These are phyloP conservation scores for Paxillus involutus DNA, from an alignment of 768 basidiomycete species.

Conservation along the genomic window DNA sequence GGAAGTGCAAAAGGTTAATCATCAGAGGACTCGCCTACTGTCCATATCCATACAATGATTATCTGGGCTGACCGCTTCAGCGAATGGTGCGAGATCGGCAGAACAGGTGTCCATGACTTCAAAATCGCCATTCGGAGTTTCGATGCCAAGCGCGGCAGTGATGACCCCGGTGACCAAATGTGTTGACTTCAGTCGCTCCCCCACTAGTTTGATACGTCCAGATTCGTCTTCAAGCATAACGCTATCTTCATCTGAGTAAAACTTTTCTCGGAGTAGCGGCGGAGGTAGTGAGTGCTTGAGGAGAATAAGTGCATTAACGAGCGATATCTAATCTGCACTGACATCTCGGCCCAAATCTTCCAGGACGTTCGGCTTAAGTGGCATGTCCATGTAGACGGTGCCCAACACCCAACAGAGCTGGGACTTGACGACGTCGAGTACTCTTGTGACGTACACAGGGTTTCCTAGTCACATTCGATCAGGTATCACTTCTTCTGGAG, in stretches of 20 bases:
- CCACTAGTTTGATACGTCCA: constrained; percentile 87
- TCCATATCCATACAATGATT: constrained; percentile 68
- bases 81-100: constrained; percentile 70
- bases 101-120: constrained; percentile 89
- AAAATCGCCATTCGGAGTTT: constrained; percentile 88
- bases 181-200: constrained; percentile 59
- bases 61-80: constrained; percentile 20
- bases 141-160: constrained; percentile 85
- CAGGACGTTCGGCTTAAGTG: constrained; percentile 96
- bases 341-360: constrained; percentile 94
- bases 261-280: constrained; percentile 73
- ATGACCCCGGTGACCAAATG: constrained; percentile 89
- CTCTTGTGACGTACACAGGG: constrained; percentile 71
- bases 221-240: constrained; percentile 96
- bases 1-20: neutral
- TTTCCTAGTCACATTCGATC: constrained; percentile 43
- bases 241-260: constrained; percentile 73
- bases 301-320: constrained; percentile 4
- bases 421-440: constrained; percentile 85
- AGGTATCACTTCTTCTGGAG: constrained; percentile 2
- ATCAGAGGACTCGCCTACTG: constrained; percentile 40
- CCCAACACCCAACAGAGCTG: constrained; percentile 89
- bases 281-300: constrained; percentile 84
- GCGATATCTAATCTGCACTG: constrained; percentile 31
- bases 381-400: constrained; percentile 99